A percentile compares a stretch with the other conserved stretches of the same genome.
Evolutionary conservation across 2,329 filamentous ascomycete species (phyloP).

Genomic region (Davidsoniella neocaledoniae): DNA sequence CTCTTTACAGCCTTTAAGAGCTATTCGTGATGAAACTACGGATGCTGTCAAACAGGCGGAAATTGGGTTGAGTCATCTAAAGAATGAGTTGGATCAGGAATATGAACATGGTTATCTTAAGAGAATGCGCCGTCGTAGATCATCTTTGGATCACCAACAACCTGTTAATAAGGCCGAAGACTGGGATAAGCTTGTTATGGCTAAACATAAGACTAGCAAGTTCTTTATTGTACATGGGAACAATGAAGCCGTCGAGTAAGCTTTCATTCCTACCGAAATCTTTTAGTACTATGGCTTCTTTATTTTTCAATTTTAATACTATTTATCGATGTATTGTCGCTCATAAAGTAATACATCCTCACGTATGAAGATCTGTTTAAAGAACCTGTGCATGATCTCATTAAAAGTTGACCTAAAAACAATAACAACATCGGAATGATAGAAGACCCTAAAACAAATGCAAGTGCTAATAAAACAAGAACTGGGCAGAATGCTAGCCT

Average conservation of each 20-base stretch:
- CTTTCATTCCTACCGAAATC: background rate
- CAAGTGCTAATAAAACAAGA: background rate
- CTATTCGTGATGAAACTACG: constrained; percentile 65
- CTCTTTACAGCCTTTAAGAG: constrained; percentile 54
- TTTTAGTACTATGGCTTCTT: too few species aligned
- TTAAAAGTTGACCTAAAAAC: background rate
- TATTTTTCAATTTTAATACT: too few species aligned
- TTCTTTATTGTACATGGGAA: constrained; percentile 64
- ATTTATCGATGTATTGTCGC: too few species aligned
- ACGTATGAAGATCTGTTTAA: background rate
- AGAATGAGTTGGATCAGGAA: constrained; percentile 41
- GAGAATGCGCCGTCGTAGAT: constrained; percentile 19
- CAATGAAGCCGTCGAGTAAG: constrained; percentile 20
- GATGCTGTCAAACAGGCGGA: constrained; percentile 42
- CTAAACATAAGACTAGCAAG: constrained; percentile 47
- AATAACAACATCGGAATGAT: background rate
- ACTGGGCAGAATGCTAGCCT: too few species aligned
- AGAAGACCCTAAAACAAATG: background rate
- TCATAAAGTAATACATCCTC: too few species aligned
- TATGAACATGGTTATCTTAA: constrained; percentile 38
- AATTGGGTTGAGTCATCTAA: constrained; percentile 40
- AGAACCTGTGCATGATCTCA: background rate
- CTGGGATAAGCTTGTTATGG: constrained; percentile 55
- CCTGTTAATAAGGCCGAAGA: constrained; percentile 26
- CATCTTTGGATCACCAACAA: too few species aligned